A percentile compares a stretch with the other conserved stretches of the same genome.
Evolutionary conservation across 495 filamentous ascomycete genomes (phyloP).

Genomic region (Apiosordaria backusii): DNA sequence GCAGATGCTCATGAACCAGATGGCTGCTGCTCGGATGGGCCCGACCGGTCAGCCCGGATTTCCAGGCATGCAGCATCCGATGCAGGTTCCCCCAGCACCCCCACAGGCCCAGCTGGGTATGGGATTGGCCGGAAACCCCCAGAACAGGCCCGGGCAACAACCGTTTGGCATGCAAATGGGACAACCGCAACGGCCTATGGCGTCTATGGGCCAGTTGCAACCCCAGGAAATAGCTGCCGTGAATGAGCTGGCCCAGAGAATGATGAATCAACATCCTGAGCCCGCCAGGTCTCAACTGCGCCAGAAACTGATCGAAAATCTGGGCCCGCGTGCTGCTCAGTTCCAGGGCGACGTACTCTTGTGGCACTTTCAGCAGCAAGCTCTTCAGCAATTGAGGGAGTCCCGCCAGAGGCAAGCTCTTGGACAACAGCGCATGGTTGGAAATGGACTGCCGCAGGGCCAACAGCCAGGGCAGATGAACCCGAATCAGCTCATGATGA

Average conservation of each 20-base stretch:
- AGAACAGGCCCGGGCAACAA: slow-evolving; percentile 33
- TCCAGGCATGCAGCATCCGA: slow-evolving; percentile 47
- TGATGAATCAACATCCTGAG: slow-evolving; percentile 30
- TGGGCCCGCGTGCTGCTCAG: slow-evolving; percentile 27
- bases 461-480: slow-evolving; percentile 40
- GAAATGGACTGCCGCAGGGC: slow-evolving; percentile 22
- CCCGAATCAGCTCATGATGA: slow-evolving; percentile 29
- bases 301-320: slow-evolving; percentile 24
- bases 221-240: background rate
- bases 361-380: slow-evolving; percentile 41
- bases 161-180: slow-evolving; percentile 41
- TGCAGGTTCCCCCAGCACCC: slow-evolving; percentile 45
- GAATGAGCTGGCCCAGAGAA: slow-evolving; percentile 4
- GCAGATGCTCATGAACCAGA: slow-evolving; percentile 48
- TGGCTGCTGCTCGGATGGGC: slow-evolving; percentile 37
- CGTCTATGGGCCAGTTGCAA: background rate
- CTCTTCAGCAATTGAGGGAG: slow-evolving; percentile 9
- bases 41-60: slow-evolving; percentile 44
- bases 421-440: slow-evolving; percentile 27
- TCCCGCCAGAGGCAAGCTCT: slow-evolving; percentile 13
- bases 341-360: slow-evolving; percentile 37
- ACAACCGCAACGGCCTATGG: slow-evolving; percentile 19
- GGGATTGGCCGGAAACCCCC: slow-evolving; percentile 33
- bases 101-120: slow-evolving; percentile 38
- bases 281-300: slow-evolving; percentile 34